Evolutionary conservation across 345 rosid genomes (phyloP).

Genomic region (Rhodamnia argentea): DNA sequence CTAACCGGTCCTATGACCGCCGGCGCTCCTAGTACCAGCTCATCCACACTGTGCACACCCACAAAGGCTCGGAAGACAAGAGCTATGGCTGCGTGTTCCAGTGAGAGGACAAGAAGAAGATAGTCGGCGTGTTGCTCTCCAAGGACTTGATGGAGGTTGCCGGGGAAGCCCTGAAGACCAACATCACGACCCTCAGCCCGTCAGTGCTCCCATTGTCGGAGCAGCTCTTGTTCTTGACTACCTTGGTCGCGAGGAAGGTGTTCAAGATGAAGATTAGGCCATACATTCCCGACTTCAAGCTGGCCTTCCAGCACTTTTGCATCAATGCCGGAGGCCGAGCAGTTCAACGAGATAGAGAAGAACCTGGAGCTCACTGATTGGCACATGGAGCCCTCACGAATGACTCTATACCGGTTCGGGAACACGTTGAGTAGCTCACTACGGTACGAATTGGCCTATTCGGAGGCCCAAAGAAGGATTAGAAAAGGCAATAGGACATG

Average conservation of each 20-base stretch:
- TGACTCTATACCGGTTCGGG: conserved; percentile 66
- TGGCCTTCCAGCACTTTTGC: conserved; percentile 71
- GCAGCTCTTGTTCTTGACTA: conserved; percentile 31
- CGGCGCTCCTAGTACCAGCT: conserved; percentile 39
- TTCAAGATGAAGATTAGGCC: conserved; percentile 37
- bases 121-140: conserved; percentile 36
- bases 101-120: conserved; percentile 34
- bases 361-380: conserved; percentile 39
- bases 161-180: conserved; percentile 53
- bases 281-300: conserved; percentile 52
- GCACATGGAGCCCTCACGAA: conserved; percentile 77
- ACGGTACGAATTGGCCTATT: conserved; percentile 65
- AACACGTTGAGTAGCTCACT: conserved; percentile 64
- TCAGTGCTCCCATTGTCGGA: conserved; percentile 51
- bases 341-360: conserved; percentile 57
- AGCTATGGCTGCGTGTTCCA: conserved; percentile 39
- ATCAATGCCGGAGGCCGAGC: conserved; percentile 62
- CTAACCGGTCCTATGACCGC: conserved; percentile 31
- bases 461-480: conserved; percentile 57
- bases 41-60: conserved; percentile 42
- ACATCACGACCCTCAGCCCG: conserved; percentile 54
- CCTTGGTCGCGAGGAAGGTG: conserved; percentile 28
- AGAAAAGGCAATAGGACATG: conserved; percentile 51
- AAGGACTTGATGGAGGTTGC: conserved; percentile 52
- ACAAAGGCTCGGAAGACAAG: conserved; percentile 40